These are phyloP conservation scores for Aspergillus nanangensis DNA, from an alignment of 495 filamentous ascomycete genomes.

Conservation along the genomic window DNA sequence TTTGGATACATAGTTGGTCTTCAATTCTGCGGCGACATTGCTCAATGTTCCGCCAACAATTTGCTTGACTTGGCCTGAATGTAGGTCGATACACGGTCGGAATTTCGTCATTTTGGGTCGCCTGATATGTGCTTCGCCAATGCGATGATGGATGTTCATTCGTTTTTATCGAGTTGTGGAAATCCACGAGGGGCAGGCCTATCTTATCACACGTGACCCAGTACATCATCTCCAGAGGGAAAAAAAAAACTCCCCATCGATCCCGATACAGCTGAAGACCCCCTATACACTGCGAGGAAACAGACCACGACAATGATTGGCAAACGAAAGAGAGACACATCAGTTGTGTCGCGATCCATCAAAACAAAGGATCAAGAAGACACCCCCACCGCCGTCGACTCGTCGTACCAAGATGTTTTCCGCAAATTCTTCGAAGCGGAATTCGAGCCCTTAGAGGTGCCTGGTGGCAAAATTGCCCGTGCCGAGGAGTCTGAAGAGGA, in stretches of 20 bases:
- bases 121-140: constrained; percentile 3
- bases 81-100: constrained; percentile 93
- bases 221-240: not conserved
- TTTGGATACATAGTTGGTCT: constrained; percentile 86
- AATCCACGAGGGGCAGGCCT: constrained; percentile 25
- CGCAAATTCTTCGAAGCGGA: constrained; percentile 81
- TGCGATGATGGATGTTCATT: constrained; percentile 6
- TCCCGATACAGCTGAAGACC: not conserved
- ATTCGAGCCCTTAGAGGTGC: constrained; percentile 65
- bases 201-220: constrained; percentile 43
- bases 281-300: not conserved
- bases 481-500: constrained; percentile 14
- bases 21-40: constrained; percentile 57
- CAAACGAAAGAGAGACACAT: constrained; percentile 37
- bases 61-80: constrained; percentile 94
- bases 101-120: constrained; percentile 76
- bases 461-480: constrained; percentile 11
- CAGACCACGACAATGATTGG: constrained; percentile 5
- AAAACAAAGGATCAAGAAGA: constrained; percentile 12
- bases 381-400: constrained; percentile 12
- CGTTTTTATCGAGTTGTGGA: constrained; percentile 7
- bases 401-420: constrained; percentile 52
- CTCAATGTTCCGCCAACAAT: constrained; percentile 93
- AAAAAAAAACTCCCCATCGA: constrained; percentile 1
- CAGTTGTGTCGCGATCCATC: constrained; percentile 26